Evolutionary conservation across 2,329 filamentous ascomycete species (phyloP), one percentile per base, ranked within the genome.

Genomic region (Arthroderma uncinatum): DNA sequence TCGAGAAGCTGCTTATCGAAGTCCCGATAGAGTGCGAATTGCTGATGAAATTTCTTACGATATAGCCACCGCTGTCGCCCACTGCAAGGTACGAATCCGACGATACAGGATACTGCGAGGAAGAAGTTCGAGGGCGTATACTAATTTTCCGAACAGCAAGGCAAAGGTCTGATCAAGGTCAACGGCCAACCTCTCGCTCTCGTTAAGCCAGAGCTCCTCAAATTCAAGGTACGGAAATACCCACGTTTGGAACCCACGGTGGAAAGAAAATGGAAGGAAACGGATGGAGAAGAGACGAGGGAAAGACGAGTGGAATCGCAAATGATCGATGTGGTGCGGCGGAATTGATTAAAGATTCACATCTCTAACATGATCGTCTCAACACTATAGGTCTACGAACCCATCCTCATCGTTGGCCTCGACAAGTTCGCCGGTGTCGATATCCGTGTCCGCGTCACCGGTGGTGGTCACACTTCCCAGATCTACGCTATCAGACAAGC

Each of bases 401-500:
- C 93, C 70, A 80, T 98, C 78, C 86, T 98, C 71, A 88, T 98
- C 74, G 84, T 97, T 74, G 93, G 93, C 69, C 84, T 94, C 72
- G 93, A 98, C 81, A 97, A 95, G 80, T 95, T 95, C 81, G 84
- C 88, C 73, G 82, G 87, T 73, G 89, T 97, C 77, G 93, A 98
- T 78, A 96, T 98, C 81, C 88, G 93, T 69, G 89, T 97, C 75
- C 88, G 91, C 73, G 93, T 97, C 72, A 82, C 84, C 72, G 93
- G 93, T 76, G 93, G 93, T 88, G 93, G 92, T 81, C 92, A 97
- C 83, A 91, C 87, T 66, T 95, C 89, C 61, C 91, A 96, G 79
- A 83, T 95, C 79, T 96, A 97, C 80, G 93, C 93, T 76, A 89
- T 97, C 82, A 90, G 93, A 71, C 93, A 98, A 82, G 92, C 93